Evolutionary conservation across 495 filamentous ascomycete species (phyloP).

Genomic region (Amphirosellinia nigrospora): DNA sequence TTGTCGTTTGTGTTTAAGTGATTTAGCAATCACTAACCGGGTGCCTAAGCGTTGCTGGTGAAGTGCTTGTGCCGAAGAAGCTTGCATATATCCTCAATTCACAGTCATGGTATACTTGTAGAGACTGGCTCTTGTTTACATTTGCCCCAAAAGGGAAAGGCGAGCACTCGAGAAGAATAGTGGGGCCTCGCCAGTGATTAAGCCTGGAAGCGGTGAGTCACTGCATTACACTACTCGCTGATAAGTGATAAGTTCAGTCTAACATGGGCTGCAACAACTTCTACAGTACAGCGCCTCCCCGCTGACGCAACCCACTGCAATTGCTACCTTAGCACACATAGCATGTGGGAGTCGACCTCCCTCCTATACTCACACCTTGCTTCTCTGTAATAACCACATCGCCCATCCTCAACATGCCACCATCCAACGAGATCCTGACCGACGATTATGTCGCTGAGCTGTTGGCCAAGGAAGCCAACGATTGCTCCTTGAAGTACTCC

Average conservation of each 20-base stretch:
- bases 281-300: background rate
- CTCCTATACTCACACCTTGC: background rate
- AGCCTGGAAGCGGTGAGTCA: background rate
- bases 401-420: conserved; percentile 34
- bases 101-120: too few species aligned
- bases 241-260: background rate
- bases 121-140: conserved; percentile 27
- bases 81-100: background rate
- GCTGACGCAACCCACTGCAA: conserved; percentile 15
- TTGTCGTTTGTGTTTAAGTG: background rate
- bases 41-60: background rate
- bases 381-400: background rate
- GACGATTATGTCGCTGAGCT: conserved; percentile 80
- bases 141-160: conserved; percentile 36
- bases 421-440: conserved; percentile 53
- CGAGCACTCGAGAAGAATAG: background rate
- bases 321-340: background rate
- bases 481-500: conserved; percentile 72
- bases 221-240: background rate
- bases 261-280: too few species aligned
- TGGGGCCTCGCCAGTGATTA: too few species aligned
- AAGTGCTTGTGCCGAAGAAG: background rate
- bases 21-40: background rate
- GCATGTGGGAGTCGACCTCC: background rate
- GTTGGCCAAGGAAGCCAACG: conserved; percentile 74